Evolutionary conservation across 2,329 filamentous ascomycete genomes (phyloP).

Genomic region (Fusarium decemcellulare): DNA sequence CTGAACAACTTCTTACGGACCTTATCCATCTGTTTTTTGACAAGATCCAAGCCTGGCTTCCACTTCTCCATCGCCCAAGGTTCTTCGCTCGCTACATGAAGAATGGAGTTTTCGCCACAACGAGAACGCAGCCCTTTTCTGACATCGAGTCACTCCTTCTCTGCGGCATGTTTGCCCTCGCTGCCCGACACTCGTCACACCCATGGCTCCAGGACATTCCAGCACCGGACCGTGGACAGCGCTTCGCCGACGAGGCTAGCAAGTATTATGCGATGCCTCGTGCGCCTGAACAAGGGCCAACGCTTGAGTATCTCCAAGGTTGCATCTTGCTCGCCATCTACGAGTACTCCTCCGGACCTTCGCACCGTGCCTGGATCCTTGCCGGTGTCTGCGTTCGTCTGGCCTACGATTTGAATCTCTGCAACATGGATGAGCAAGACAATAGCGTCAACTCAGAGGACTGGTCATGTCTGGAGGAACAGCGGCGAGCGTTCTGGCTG

Average conservation of each 20-base stretch:
- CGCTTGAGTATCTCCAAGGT: constrained; percentile 5
- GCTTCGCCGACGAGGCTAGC: not conserved
- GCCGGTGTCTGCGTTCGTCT: constrained; percentile 7
- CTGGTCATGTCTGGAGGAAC: constrained; percentile 1
- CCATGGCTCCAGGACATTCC: not conserved
- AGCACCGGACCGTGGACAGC: not conserved
- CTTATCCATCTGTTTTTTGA: constrained; percentile 12
- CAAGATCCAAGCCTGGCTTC: constrained; percentile 13
- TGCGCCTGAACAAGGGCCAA: not conserved
- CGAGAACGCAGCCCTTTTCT: not conserved
- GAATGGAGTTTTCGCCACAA: not conserved
- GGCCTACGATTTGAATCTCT: constrained; percentile 8
- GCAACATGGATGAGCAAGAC: constrained; percentile 8
- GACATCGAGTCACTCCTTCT: not conserved
- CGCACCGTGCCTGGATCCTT: constrained; percentile 6
- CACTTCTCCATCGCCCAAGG: constrained; percentile 8
- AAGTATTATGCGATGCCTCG: constrained; percentile 1
- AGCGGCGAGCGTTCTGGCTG: constrained; percentile 6
- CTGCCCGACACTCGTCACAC: not conserved
- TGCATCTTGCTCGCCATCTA: constrained; percentile 8
- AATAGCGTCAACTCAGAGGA: not conserved
- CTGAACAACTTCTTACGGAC: not conserved
- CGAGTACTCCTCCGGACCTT: constrained; percentile 3
- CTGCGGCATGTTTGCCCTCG: constrained; percentile 2
- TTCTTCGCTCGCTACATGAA: constrained; percentile 4